Base-by-base conservation (phyloP, 345 rosid species). In the Eucalyptus marginata region DNA sequence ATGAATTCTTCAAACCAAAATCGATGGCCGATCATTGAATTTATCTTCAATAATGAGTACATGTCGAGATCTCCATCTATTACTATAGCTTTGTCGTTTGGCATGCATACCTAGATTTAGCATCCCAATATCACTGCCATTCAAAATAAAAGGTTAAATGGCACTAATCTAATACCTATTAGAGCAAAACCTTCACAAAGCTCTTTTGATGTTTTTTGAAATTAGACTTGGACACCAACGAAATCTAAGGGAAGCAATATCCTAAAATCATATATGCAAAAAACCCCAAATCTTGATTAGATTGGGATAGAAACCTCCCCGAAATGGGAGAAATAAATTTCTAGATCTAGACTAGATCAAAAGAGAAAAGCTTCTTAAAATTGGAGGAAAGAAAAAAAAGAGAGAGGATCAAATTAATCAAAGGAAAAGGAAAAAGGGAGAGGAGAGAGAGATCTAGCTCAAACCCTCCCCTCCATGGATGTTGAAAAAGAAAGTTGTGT, bases 1-100 rank as follows among this genome's bases (percentile, higher is more conserved):
- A 24, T 56, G 13, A 56, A 56, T 24, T 56, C 62, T 56, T 24
- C 62, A 24, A 56, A 56, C 13, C 62, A 24, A 56, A 24, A 56
- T 56, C 0, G 6, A 24, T 24, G 29, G 13, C 1, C 0, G 2
- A 56, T 56, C 29, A 24, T 27, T 1, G 1, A 56, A 56, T 22
- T 1, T 20, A 2, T 56, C 62, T 56, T 56, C 3, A 22, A 0
- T 24, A 56, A 56, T 56, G 62, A 56, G 62, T 24, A 24, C 13
- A 56, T 6, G 0, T 24, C 0, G 1, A 56, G 62, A 56, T 56
- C 29, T 56, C 62, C 13, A 56, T 56, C 13, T 56, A 22, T 56
- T 24, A 56, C 3, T 56, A 0, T 22, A 24, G 1, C 62, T 56
- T 56, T 24, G 29, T 10, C 0, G 0, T 24, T 56, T 0, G 1